Evolutionary conservation across 108 stramenopile species (phyloP), one percentile per base, ranked within the genome.

Genomic region (Schizochytrium sp.): DNA sequence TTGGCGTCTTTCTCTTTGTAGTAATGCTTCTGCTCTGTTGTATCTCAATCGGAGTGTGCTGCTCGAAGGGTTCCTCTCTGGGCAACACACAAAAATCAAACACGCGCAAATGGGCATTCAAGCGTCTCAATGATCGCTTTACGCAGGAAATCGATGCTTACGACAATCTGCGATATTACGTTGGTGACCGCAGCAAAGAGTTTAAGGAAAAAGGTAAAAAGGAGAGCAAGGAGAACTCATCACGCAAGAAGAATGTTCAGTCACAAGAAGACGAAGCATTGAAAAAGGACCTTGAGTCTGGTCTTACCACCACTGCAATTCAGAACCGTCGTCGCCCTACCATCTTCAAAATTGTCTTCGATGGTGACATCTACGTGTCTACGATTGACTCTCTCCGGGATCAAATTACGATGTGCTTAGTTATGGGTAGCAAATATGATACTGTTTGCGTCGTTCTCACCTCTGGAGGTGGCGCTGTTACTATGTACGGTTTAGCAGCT

Each of bases 401-500:
- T 10, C 76, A 83, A 42, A 83, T 83, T 28, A 55, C 76, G 38
- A 49, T 83, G 50, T 83, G 76, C 76, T n/a, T 83, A 13, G 47
- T 55, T 50, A 55, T 55, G 53, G 76, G 76, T 45, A 55, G 60
- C 19, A 46, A 88, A 12, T 46, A 88, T 44, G 91, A 92, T 57
- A 57, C 87, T 15, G 88, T 92, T 4, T 57, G 90, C 42, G 5
- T 92, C 19, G n/a, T 73, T 8, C 28, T 92, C 17, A 57, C 90
- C 41, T 64, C 83, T 15, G 88, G 72, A 19, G 92, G 92, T 15
- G 92, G 92, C 45, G 56, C 72, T 13, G 92, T 90, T n/a, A 50
- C 88, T 10, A 90, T 72, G 58, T 92, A 91, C 90, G 92, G 92
- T 57, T 73, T 92, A 40, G 88, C 76, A 12, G 87, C 92, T 5